These are phyloP conservation scores for Cladophialophora exuberans DNA, from an alignment of 2,329 filamentous ascomycete species.

Conservation along the genomic window DNA sequence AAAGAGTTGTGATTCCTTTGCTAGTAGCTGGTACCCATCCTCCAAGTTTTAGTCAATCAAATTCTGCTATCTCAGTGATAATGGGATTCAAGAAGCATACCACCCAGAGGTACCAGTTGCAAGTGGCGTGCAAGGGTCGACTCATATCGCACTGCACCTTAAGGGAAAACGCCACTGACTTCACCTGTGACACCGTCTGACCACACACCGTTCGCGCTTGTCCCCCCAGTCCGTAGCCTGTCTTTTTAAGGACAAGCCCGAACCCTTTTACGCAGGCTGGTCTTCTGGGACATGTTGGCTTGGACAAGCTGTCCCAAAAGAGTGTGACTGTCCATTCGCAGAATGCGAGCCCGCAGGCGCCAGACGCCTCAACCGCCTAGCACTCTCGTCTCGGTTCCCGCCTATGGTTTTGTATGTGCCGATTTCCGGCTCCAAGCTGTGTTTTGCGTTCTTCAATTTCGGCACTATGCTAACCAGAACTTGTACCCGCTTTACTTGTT, in stretches of 20 bases:
- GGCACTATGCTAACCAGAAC: not conserved
- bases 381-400: too few species aligned
- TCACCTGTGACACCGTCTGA: slow-evolving; percentile 4
- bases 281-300: too few species aligned
- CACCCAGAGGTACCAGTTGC: not conserved
- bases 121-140: slow-evolving; percentile 20
- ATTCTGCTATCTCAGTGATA: not conserved
- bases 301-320: too few species aligned
- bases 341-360: not conserved
- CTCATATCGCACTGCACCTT: not conserved
- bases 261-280: too few species aligned
- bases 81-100: too few species aligned
- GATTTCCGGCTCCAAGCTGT: slow-evolving; percentile 13
- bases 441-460: not conserved
- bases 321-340: not conserved
- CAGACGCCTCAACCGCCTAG: not conserved
- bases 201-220: not conserved
- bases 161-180: slow-evolving; percentile 17
- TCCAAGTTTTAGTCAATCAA: not conserved
- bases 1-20: not conserved
- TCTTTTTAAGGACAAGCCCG: too few species aligned
- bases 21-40: not conserved
- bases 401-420: slow-evolving; percentile 3
- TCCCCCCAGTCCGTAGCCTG: too few species aligned
- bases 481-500: not conserved